A percentile compares a stretch with the other conserved stretches of the same genome.
These are phyloP conservation scores for Citrus sinensis DNA, from an alignment of 345 rosid species.

Conservation along the genomic window DVS_A1.0 CM039169.1:24950001-24950500, in stretches of 20 bases:
- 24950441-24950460: constrained; percentile 19
- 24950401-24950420: neutral
- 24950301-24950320: constrained; percentile 25
- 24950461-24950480: neutral
- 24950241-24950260: constrained; percentile 24
- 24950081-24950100: neutral
- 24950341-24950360: neutral
- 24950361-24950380: neutral
- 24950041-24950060: no score
- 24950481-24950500: neutral
- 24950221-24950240: constrained; percentile 20
- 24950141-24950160: neutral
- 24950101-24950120: neutral
- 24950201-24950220: neutral
- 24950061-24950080: neutral
- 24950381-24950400: neutral
- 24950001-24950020: no score
- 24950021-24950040: no score
- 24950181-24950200: neutral
- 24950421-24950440: constrained; percentile 11
- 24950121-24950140: neutral
- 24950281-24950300: neutral
- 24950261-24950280: constrained; percentile 5
- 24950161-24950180: neutral
- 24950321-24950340: constrained; percentile 23